phyloP scores from a whole-genome alignment of 1,284 basidiomycete species.

The Fomitopsis betulina region DNA sequence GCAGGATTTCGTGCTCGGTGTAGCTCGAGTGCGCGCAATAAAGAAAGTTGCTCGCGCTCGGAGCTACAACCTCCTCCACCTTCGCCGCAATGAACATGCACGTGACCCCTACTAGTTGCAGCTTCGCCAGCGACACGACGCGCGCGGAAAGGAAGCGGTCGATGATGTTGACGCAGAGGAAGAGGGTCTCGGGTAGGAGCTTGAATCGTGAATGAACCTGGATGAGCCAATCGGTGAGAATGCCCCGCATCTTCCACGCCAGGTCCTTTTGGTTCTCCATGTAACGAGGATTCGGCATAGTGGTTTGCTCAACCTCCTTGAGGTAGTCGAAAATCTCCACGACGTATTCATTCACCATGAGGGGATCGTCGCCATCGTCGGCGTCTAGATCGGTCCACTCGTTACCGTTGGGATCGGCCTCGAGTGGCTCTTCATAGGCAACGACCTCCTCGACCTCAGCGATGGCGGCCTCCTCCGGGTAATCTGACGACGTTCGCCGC shows the following conservation, averaged over 20 bases:
- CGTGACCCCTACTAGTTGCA: slow-evolving; percentile 94
- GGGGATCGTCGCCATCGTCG: slow-evolving; percentile 91
- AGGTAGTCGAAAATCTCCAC: slow-evolving; percentile 93
- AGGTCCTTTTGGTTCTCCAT: slow-evolving; percentile 90
- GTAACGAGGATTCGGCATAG: slow-evolving; percentile 85
- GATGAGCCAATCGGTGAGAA: slow-evolving; percentile 96
- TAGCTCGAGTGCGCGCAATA: slow-evolving; percentile 89
- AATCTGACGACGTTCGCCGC: slow-evolving; percentile 66
- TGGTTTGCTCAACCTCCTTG: slow-evolving; percentile 72
- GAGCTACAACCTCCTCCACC: slow-evolving; percentile 94
- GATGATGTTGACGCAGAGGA: slow-evolving; percentile 92
- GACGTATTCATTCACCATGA: slow-evolving; percentile 98
- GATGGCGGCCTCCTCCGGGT: slow-evolving; percentile 47
- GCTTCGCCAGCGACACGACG: slow-evolving; percentile 86
- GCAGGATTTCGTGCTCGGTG: slow-evolving; percentile 83
- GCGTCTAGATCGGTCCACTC: slow-evolving; percentile 88
- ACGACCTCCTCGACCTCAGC: slow-evolving; percentile 28
- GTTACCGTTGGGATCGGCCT: slow-evolving; percentile 59
- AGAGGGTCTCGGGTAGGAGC: slow-evolving; percentile 93
- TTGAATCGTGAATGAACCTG: slow-evolving; percentile 95
- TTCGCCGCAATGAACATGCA: slow-evolving; percentile 94
- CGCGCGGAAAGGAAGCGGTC: slow-evolving; percentile 94
- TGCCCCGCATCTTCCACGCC: slow-evolving; percentile 91
- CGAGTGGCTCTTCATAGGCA: slow-evolving; percentile 21
- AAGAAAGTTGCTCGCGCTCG: slow-evolving; percentile 85